These are phyloP conservation scores for Coelastrella sp. DNA, from an alignment of 139 green algal genomes.

Conservation along the genomic window DNA sequence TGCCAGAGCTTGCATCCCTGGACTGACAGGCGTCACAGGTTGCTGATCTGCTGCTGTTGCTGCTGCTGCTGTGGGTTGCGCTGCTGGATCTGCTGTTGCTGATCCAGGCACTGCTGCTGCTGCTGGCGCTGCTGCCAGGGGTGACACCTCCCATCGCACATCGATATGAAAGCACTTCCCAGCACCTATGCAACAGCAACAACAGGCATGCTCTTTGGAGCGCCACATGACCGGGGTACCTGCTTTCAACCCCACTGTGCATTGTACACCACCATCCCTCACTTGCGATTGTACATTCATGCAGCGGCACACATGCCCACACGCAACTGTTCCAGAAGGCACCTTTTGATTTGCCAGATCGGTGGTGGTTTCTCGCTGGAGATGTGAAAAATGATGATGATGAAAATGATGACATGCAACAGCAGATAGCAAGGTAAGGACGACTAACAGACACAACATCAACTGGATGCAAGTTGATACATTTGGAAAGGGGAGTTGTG, in stretches of 20 bases:
- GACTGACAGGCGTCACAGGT: neutral
- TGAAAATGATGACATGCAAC: too few species aligned
- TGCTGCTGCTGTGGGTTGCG: neutral
- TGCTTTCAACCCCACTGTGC: neutral
- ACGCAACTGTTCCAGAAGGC: too few species aligned
- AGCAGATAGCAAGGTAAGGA: too few species aligned
- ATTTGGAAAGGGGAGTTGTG: too few species aligned
- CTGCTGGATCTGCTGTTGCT: neutral
- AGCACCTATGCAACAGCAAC: constrained; percentile 30
- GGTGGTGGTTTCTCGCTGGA: too few species aligned
- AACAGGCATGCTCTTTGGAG: neutral
- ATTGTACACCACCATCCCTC: too few species aligned
- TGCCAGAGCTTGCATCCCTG: constrained; percentile 5
- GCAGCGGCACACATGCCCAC: too few species aligned
- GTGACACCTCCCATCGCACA: constrained; percentile 25
- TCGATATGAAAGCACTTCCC: constrained; percentile 45
- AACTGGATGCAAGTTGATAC: too few species aligned
- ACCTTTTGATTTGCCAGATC: too few species aligned
- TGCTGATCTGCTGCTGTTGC: constrained; percentile 6
- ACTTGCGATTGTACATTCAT: too few species aligned
- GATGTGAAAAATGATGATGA: too few species aligned
- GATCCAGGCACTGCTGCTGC: neutral
- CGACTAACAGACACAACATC: too few species aligned
- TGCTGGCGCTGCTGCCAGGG: neutral
- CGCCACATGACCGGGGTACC: neutral